Evolutionary conservation across 768 basidiomycete species (phyloP).

Genomic region (Macrolepiota dolichaula): DNA sequence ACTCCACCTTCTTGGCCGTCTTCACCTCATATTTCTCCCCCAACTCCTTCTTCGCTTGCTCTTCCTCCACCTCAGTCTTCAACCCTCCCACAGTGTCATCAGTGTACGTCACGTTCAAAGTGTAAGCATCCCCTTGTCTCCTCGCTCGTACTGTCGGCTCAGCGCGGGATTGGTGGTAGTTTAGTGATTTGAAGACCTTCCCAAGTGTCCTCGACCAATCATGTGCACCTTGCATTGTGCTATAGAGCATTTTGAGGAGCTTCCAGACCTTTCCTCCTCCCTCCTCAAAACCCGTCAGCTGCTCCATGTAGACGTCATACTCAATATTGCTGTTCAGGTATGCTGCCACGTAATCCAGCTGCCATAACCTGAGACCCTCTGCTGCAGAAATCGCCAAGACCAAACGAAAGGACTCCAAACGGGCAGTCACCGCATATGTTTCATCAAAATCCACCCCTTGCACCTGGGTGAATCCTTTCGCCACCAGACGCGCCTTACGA

Average conservation of each 20-base stretch:
- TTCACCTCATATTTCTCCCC: no score
- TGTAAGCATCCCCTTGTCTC: neutral
- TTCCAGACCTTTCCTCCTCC: neutral
- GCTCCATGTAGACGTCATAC: neutral
- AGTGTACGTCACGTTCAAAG: neutral
- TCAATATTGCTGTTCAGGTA: neutral
- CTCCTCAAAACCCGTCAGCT: neutral
- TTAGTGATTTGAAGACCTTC: neutral
- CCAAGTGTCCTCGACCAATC: neutral
- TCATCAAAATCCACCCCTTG: conserved; percentile 27
- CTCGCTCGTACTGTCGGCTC: neutral
- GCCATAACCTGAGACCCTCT: neutral
- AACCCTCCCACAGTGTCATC: neutral
- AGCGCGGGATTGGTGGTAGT: neutral
- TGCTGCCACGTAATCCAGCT: neutral
- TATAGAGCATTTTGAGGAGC: neutral
- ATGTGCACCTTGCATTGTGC: neutral
- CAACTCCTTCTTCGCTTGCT: neutral
- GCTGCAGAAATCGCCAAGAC: neutral
- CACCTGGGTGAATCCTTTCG: conserved; percentile 34
- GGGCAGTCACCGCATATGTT: conserved; percentile 11
- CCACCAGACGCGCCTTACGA: conserved; percentile 38
- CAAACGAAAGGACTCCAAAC: conserved; percentile 6
- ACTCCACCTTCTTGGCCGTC: no score
- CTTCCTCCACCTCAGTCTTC: neutral